A percentile compares a stretch with the other conserved stretches of the same genome.
phyloP scores from a whole-genome alignment of 2,329 filamentous ascomycete species.

The Cryphonectria nitschkei region DNA sequence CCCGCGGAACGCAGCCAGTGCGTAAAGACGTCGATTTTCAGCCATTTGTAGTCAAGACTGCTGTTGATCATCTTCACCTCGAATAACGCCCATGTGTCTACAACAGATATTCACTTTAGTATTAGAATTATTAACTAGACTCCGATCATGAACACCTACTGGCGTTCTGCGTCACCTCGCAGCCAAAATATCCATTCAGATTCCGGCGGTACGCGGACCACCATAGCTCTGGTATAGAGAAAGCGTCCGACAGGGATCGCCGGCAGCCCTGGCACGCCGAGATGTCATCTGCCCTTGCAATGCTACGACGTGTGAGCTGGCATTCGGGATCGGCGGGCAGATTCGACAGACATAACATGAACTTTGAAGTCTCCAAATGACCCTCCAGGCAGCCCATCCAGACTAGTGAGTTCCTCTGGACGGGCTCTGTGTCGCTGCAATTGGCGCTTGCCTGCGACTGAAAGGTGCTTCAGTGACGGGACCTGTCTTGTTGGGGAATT shows the following conservation, averaged over 20 bases:
- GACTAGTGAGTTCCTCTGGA: background rate
- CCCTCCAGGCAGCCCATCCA: background rate
- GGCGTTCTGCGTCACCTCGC: slow-evolving; percentile 32
- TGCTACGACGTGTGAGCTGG: background rate
- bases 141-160: slow-evolving; percentile 31
- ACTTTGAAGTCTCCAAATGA: background rate
- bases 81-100: background rate
- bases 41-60: background rate
- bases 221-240: slow-evolving; percentile 40
- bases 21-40: background rate
- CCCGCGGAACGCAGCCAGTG: background rate
- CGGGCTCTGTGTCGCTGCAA: background rate
- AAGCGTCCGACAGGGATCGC: slow-evolving; percentile 31
- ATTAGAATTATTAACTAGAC: no score
- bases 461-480: background rate
- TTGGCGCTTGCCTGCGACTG: background rate
- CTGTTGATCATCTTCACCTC: background rate
- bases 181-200: slow-evolving; percentile 47
- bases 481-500: background rate
- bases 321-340: background rate
- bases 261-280: background rate
- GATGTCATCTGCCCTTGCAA: background rate
- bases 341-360: background rate
- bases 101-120: background rate
- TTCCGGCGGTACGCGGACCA: slow-evolving; percentile 41